A percentile compares a stretch with the other conserved stretches of the same genome.
phyloP scores from a whole-genome alignment of 176 grass and related monocot genomes.

The Musa schizocarpa region DNA sequence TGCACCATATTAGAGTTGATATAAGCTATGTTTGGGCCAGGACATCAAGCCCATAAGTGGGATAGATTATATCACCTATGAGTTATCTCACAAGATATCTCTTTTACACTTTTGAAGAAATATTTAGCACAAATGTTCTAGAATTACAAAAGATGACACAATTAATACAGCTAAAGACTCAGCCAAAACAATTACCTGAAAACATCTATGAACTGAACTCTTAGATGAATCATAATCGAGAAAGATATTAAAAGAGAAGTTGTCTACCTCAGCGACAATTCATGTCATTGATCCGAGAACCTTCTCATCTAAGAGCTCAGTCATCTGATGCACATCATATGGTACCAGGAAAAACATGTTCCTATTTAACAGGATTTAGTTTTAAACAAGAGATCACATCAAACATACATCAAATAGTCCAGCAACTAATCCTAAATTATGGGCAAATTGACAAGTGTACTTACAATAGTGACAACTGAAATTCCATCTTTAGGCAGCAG shows the following conservation, averaged over 20 bases:
- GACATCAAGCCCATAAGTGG: too few species aligned
- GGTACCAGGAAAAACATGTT: conserved; percentile 47
- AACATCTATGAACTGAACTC: conserved; percentile 22
- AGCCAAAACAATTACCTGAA: conserved; percentile 33
- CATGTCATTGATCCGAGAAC: conserved; percentile 36
- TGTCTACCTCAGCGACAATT: conserved; percentile 48
- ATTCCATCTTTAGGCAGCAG: conserved; percentile 41
- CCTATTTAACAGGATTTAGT: conserved; percentile 65
- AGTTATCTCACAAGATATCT: too few species aligned
- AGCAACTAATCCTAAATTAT: not conserved
- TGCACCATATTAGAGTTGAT: too few species aligned
- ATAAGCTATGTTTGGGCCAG: too few species aligned
- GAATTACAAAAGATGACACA: too few species aligned
- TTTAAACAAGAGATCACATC: conserved; percentile 20
- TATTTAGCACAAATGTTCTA: too few species aligned
- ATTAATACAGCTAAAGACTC: not conserved
- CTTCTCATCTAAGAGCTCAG: conserved; percentile 34
- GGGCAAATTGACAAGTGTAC: conserved; percentile 7
- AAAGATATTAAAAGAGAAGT: conserved; percentile 38
- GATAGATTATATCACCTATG: too few species aligned
- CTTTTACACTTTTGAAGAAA: too few species aligned
- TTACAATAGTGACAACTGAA: conserved; percentile 51
- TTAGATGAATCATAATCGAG: conserved; percentile 27
- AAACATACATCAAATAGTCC: not conserved
- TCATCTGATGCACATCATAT: conserved; percentile 19